Evolutionary conservation across 202 grass and related monocot genomes (phyloP), one percentile per base, ranked within the genome.

Genomic region (Bolboschoenoplectus hybrid): DNA sequence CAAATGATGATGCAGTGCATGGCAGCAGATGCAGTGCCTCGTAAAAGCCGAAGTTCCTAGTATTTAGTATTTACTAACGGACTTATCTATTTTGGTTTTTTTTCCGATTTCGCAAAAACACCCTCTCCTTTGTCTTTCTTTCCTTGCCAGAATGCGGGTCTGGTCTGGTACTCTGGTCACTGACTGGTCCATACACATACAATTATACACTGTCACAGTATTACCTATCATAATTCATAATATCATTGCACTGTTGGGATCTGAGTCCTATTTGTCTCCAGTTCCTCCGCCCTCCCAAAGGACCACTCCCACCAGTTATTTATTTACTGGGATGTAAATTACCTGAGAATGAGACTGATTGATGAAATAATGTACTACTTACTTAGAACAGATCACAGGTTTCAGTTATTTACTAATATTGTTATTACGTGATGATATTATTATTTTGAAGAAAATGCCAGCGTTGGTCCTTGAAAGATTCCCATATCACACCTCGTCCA

Each of bases 391-490:
- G 26, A 36, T 26, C 26, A 26, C 26, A 26, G 26, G 26, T 65
- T 36, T 10, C 35, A 35, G 3, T 44, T 44, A 44, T 3, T 44
- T 44, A 44, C 5, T 44, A 44, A 44, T 5, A 3, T 3, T 44
- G 43, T 44, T 2, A 44, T 26, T 26, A 44, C 5, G 43, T 44
- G 43, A 36, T 65, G 32, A 65, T 65, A 65, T n/a, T n/a, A 60
- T 60, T 60, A 7, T 16, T 26, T 26, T 26, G 26, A 26, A 26
- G 26, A 26, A n/a, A n/a, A 60, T 60, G 62, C 9, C 36, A 67
- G 34, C 74, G 58, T 80, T 80, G 51, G 76, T 57, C 76, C 76
- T 60, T 17, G 1, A 17, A 44, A 80, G 76, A 80, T 80, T 80
- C 76, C 50, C 50, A 61, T 17, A 40, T 68, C 56, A 57, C 13